Evolutionary conservation across 495 filamentous ascomycete genomes (phyloP).

Genomic region (Talaromyces borbonicus): DNA sequence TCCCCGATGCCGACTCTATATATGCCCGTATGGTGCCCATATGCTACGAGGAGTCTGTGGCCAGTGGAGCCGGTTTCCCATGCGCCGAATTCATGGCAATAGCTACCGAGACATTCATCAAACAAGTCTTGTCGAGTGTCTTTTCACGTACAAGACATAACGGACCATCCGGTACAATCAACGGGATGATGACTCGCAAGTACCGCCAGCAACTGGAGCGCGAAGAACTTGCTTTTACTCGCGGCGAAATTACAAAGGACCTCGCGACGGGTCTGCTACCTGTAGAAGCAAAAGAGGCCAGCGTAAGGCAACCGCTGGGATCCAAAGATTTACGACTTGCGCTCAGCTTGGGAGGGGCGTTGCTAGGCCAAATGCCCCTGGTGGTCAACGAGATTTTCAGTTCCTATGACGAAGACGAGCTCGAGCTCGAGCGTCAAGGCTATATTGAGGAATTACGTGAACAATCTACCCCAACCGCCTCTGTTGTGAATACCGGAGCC

Average conservation of each 20-base stretch:
- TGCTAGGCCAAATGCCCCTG: slow-evolving; percentile 67
- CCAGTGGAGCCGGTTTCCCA: slow-evolving; percentile 57
- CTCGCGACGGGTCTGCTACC: slow-evolving; percentile 59
- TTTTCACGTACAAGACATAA: slow-evolving; percentile 73
- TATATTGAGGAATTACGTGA: slow-evolving; percentile 18
- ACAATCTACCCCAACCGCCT: slow-evolving; percentile 4
- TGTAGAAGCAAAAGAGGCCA: slow-evolving; percentile 60
- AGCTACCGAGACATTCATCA: slow-evolving; percentile 85
- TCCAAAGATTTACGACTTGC: slow-evolving; percentile 73
- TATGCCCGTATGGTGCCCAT: slow-evolving; percentile 83
- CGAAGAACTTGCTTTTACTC: slow-evolving; percentile 58
- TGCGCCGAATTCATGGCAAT: slow-evolving; percentile 81
- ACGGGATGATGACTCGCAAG: slow-evolving; percentile 67
- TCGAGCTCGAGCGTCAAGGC: slow-evolving; percentile 52
- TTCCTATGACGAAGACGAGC: slow-evolving; percentile 64
- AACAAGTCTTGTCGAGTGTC: slow-evolving; percentile 71
- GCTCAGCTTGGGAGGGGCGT: slow-evolving; percentile 61
- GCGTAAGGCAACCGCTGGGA: slow-evolving; percentile 54
- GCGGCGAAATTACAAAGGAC: slow-evolving; percentile 60
- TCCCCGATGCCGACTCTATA: slow-evolving; percentile 73
- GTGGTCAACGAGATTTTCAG: slow-evolving; percentile 61
- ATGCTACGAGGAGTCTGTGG: slow-evolving; percentile 84
- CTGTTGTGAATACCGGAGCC: background rate
- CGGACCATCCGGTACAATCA: slow-evolving; percentile 56
- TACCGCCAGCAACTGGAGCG: slow-evolving; percentile 61